Evolutionary conservation across 352 stramenopile genomes (phyloP).

Genomic region (Globisporangium megalacanthum): DNA sequence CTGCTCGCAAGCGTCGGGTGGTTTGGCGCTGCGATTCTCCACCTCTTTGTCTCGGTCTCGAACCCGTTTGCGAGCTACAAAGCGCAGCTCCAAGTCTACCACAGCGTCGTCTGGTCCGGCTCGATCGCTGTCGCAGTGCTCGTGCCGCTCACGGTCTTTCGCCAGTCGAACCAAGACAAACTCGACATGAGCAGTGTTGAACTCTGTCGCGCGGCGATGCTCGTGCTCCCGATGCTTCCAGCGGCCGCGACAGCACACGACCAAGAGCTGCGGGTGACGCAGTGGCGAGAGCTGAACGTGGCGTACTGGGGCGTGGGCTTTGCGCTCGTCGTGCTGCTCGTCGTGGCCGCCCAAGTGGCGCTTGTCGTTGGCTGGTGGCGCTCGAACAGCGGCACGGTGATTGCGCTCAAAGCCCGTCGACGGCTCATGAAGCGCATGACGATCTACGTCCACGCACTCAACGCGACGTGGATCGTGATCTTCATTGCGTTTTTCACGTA

Average conservation of each 20-base stretch:
- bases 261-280: constrained; percentile 20
- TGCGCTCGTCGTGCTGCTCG: constrained; percentile 47
- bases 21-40: constrained; percentile 64
- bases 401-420: constrained; percentile 56
- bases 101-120: constrained; percentile 42
- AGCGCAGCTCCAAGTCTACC: constrained; percentile 46
- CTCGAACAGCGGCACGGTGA: constrained; percentile 72
- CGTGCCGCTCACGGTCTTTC: constrained; percentile 41
- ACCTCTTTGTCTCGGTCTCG: constrained; percentile 68
- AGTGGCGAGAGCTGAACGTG: constrained; percentile 60
- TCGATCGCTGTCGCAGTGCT: constrained; percentile 37
- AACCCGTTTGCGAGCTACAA: constrained; percentile 78
- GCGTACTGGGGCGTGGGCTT: constrained; percentile 56
- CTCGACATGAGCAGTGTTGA: constrained; percentile 40
- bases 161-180: constrained; percentile 20
- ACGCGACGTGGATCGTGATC: constrained; percentile 55
- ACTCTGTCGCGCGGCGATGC: constrained; percentile 40
- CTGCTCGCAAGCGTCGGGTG: constrained; percentile 54
- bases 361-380: constrained; percentile 70
- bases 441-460: constrained; percentile 65
- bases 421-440: constrained; percentile 76
- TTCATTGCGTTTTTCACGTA: constrained; percentile 63
- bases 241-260: constrained; percentile 18
- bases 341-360: constrained; percentile 49
- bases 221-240: constrained; percentile 46